A percentile compares a stretch with the other conserved stretches of the same genome.
Conservation (phyloP, 1,284 basidiomycete genomes). For the Xerocomus minutiporus region DNA sequence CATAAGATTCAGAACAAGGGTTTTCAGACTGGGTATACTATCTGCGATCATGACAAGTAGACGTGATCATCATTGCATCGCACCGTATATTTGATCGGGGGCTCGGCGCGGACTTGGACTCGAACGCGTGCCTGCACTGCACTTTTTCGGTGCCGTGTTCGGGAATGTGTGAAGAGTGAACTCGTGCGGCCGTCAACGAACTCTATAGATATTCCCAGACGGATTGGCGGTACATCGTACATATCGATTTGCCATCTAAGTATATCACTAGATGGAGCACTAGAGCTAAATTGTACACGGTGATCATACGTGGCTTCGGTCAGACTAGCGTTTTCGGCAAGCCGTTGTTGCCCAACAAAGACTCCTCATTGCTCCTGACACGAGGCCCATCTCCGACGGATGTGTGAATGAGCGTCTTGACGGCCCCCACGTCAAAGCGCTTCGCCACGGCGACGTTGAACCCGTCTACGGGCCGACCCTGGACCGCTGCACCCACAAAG, state of each 20-base stretch:
- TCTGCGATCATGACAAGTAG: no score
- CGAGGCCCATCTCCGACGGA: slow-evolving; percentile 88
- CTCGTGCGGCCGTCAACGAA: no score
- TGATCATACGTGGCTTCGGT: background rate
- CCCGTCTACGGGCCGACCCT: slow-evolving; percentile 52
- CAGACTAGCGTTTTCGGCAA: slow-evolving; percentile 44
- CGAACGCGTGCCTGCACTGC: background rate
- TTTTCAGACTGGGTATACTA: no score
- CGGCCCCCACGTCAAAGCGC: slow-evolving; percentile 68
- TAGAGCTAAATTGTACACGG: background rate
- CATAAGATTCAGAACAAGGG: no score
- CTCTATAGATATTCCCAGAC: no score
- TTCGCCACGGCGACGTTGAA: slow-evolving; percentile 80
- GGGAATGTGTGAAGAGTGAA: background rate
- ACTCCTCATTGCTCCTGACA: slow-evolving; percentile 49
- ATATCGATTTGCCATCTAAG: background rate
- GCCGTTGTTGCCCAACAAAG: slow-evolving; percentile 54
- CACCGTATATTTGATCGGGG: background rate
- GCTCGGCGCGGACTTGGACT: background rate
- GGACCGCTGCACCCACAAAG: slow-evolving; percentile 43
- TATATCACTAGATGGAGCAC: background rate
- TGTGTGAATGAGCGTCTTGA: slow-evolving; percentile 88
- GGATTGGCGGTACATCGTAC: background rate
- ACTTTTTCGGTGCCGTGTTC: background rate
- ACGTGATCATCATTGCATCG: background rate